Evolutionary conservation across 2,329 filamentous ascomycete species (phyloP).

Genomic region (Penicillium thymicola): DNA sequence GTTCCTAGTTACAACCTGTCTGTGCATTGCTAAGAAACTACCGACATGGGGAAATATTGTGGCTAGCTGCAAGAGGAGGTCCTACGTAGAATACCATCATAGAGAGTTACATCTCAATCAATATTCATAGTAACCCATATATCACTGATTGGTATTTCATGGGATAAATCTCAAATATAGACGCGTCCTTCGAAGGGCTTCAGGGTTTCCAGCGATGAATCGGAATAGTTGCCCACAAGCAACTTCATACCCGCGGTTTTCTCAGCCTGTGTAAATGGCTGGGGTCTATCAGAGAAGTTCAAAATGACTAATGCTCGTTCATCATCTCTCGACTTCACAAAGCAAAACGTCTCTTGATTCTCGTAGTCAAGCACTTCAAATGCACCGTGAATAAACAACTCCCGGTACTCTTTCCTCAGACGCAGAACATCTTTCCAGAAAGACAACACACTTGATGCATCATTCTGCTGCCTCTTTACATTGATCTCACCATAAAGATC

Average conservation of each 20-base stretch:
- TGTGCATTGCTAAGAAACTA: background rate
- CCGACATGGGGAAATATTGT: background rate
- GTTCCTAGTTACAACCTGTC: background rate
- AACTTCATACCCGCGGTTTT: conserved; percentile 13
- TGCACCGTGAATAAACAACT: conserved; percentile 48
- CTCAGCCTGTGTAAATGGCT: conserved; percentile 10
- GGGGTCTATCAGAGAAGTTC: conserved; percentile 16
- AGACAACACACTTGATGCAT: conserved; percentile 49
- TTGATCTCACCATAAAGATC: conserved; percentile 42
- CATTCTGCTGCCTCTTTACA: conserved; percentile 52
- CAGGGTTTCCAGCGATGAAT: conserved; percentile 1
- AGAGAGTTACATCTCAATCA: too few species aligned
- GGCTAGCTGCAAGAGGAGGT: background rate
- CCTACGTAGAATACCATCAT: background rate
- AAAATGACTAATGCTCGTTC: conserved; percentile 17
- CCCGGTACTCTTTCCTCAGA: conserved; percentile 55
- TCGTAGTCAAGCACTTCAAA: conserved; percentile 22
- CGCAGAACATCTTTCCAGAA: conserved; percentile 58
- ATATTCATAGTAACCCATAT: background rate
- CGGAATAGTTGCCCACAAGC: conserved; percentile 18
- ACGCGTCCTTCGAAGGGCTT: conserved; percentile 23
- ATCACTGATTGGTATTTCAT: background rate
- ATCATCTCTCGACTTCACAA: conserved; percentile 17
- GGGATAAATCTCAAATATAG: conserved; percentile 10
- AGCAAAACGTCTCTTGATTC: conserved; percentile 22